These are phyloP conservation scores for Fusarium sp. DNA, from an alignment of 2,329 filamentous ascomycete genomes.

Conservation along the genomic window DNA sequence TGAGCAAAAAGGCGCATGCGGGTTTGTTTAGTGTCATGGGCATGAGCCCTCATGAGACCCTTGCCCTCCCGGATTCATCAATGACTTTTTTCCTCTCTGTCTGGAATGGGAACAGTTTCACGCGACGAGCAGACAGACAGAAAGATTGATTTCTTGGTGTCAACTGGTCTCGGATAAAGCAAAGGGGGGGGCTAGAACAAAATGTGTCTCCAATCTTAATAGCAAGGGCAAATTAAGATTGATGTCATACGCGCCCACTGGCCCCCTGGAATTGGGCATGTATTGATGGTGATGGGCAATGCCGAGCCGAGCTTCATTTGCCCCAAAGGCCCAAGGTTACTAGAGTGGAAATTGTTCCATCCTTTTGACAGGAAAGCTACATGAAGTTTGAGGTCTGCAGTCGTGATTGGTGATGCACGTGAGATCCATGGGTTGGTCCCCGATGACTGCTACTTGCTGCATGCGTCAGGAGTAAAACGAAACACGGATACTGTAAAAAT, in stretches of 20 bases:
- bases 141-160: not conserved
- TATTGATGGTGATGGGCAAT: conserved; percentile 37
- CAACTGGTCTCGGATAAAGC: conserved; percentile 6
- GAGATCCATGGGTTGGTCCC: not conserved
- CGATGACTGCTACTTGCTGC: not conserved
- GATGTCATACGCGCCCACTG: conserved; percentile 42
- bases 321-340: not conserved
- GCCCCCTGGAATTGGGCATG: conserved; percentile 15
- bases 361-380: conserved; percentile 1
- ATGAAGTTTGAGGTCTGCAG: not conserved
- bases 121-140: not conserved
- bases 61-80: not conserved
- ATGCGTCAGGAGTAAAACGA: not conserved
- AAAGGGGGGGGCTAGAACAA: not conserved
- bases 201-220: conserved; percentile 12
- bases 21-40: not conserved
- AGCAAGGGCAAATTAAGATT: conserved; percentile 39
- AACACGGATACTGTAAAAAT: conserved; percentile 8
- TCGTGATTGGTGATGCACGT: not conserved
- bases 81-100: not conserved
- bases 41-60: not conserved
- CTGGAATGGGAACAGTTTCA: conserved; percentile 3
- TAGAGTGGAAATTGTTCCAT: conserved; percentile 31
- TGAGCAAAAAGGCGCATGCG: not conserved
- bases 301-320: conserved; percentile 34